phyloP scores from a whole-genome alignment of 1,284 basidiomycete species.

The Termitomyces sp. region DNA sequence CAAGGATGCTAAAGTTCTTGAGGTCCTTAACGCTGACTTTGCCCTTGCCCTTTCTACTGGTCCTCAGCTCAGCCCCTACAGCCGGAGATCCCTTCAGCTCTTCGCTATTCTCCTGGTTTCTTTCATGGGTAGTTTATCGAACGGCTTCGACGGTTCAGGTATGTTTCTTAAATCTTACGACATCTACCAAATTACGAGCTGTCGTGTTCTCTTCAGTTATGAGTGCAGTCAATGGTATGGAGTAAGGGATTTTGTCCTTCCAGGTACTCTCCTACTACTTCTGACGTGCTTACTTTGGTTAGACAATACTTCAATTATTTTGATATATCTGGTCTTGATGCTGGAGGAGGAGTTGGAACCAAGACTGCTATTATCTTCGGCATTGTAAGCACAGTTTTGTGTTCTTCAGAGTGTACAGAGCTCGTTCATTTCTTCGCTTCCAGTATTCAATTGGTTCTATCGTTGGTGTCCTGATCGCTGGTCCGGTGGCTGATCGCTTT shows the following conservation, averaged over 20 bases:
- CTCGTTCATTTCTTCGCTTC: neutral
- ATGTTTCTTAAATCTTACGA: conserved; percentile 7
- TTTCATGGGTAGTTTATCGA: conserved; percentile 40
- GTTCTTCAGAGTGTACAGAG: neutral
- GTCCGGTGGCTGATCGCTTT: conserved; percentile 38
- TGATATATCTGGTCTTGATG: conserved; percentile 30
- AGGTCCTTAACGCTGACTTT: conserved; percentile 29
- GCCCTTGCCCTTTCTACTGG: conserved; percentile 37
- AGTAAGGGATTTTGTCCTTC: conserved; percentile 23
- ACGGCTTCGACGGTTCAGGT: conserved; percentile 42
- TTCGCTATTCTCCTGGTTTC: conserved; percentile 35
- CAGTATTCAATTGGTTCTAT: conserved; percentile 33
- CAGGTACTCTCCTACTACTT: neutral
- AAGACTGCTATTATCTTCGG: conserved; percentile 37
- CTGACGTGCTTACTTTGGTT: neutral
- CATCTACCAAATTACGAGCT: neutral
- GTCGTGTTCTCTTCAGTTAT: conserved; percentile 28
- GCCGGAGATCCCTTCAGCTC: conserved; percentile 33
- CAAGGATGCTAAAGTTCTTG: conserved; percentile 24
- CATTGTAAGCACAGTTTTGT: conserved; percentile 25
- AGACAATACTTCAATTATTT: conserved; percentile 40
- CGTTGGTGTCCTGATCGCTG: conserved; percentile 34
- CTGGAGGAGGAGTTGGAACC: conserved; percentile 39
- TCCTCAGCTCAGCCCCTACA: conserved; percentile 33
- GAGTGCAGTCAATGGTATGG: conserved; percentile 42